A percentile compares a stretch with the other conserved stretches of the same genome.
Evolutionary conservation across 441 rosid species (phyloP).

Genomic region (Biscutella laevigata): DNA sequence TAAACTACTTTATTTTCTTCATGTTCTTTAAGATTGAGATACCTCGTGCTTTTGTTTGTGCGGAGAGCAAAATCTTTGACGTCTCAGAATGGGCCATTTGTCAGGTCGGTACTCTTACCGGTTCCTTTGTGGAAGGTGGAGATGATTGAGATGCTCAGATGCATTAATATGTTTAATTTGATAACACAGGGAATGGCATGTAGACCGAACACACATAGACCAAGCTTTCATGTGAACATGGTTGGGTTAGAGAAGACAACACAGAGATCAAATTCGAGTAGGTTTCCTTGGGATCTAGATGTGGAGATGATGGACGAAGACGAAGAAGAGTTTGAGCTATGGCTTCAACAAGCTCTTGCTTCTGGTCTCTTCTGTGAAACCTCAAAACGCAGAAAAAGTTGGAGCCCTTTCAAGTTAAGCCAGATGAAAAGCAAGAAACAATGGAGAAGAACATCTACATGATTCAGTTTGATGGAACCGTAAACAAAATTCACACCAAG

Average conservation of each 20-base stretch:
- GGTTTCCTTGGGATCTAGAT: slow-evolving; percentile 88
- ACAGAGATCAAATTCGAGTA: slow-evolving; percentile 71
- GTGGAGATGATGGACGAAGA: slow-evolving; percentile 93
- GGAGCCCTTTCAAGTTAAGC: slow-evolving; percentile 92
- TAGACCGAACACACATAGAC: slow-evolving; percentile 90
- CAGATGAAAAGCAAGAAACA: slow-evolving; percentile 86
- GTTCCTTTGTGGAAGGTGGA: neutral
- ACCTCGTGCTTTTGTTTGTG: slow-evolving; percentile 98
- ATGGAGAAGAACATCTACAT: slow-evolving; percentile 91
- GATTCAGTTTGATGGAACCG: slow-evolving; percentile 11
- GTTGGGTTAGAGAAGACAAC: slow-evolving; percentile 81
- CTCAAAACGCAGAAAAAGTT: slow-evolving; percentile 84
- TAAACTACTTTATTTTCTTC: slow-evolving; percentile 5
- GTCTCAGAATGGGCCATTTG: slow-evolving; percentile 99
- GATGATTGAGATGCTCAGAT: slow-evolving; percentile 11
- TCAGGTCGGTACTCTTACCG: slow-evolving; percentile 43
- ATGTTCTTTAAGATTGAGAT: slow-evolving; percentile 65
- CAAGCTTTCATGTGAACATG: slow-evolving; percentile 96
- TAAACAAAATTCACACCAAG: neutral
- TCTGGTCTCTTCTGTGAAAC: slow-evolving; percentile 92
- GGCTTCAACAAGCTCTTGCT: slow-evolving; percentile 95
- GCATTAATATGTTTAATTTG: neutral
- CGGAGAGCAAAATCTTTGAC: slow-evolving; percentile 95
- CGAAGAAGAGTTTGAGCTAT: slow-evolving; percentile 80
- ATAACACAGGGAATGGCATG: slow-evolving; percentile 79